Evolutionary conservation across 2,329 filamentous ascomycete species (phyloP), one percentile per base, ranked within the genome.

Genomic region (Colletotrichum sp.): DNA sequence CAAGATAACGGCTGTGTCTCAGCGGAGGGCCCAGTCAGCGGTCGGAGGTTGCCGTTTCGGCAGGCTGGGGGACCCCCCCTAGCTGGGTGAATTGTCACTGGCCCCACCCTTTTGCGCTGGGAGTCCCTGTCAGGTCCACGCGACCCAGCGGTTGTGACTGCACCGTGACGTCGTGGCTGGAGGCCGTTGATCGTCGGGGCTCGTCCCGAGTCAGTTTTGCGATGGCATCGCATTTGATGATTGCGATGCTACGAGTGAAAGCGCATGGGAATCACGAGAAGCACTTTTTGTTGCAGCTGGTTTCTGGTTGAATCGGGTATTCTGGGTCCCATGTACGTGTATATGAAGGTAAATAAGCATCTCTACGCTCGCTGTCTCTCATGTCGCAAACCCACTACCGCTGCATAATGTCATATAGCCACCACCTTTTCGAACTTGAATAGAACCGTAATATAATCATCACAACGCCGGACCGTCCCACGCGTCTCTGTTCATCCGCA

Each of bases 401-500:
- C 30, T 63, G n/a, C 30, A 62, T 5, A 52, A 52, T 68, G 10
- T 28, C 36, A 62, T 1, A 32, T 24, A 21, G 32, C 55, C n/a
- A n/a, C n/a, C n/a, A n/a, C n/a, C n/a, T n/a, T n/a, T n/a, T n/a
- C n/a, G n/a, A n/a, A n/a, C n/a, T n/a, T n/a, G n/a, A n/a, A n/a
- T n/a, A 8, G 13, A 21, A 60, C 18, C 52, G n/a, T 21, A n/a
- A 26, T 1, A 1, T 3, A 10, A 34, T 7, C 28, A 30, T 85
- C 79, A 94, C 34, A 93, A 79, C 6, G 87, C 88, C 16, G 95
- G 95, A 0, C 92, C 92, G 62, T 94, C 91, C 94, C 96, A 99
- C 24, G 90, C 91, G 79, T 98, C 96, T 76, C 96, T 90, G 73
- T 92, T 90, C 78, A 98, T 90, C 81, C 94, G 94, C 85, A 98